phyloP scores from a whole-genome alignment of 2,329 filamentous ascomycete species.

The Microcyclospora tardicrescens region DNA sequence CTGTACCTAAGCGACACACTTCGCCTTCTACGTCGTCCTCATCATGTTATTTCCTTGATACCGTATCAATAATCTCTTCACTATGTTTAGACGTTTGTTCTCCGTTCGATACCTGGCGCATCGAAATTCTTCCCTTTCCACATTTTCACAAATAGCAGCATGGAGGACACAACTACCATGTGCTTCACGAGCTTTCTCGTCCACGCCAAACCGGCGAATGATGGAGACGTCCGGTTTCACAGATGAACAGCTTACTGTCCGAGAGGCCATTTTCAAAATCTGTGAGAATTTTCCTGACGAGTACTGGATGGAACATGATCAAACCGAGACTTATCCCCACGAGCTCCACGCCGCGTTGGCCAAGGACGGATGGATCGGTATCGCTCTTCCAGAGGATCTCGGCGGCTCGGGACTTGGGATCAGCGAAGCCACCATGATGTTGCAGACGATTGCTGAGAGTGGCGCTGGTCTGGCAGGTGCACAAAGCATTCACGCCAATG shows the following conservation, averaged over 20 bases:
- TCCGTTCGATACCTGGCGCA: too few species aligned
- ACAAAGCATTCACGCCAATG: constrained; percentile 47
- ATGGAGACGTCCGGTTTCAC: constrained; percentile 66
- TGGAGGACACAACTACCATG: constrained; percentile 5
- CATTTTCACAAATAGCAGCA: not conserved
- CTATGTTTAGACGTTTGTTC: too few species aligned
- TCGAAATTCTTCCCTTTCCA: not conserved
- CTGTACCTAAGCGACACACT: too few species aligned
- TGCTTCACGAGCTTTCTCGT: constrained; percentile 20
- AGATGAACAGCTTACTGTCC: constrained; percentile 58
- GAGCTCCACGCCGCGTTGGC: constrained; percentile 66
- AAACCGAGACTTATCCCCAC: constrained; percentile 55
- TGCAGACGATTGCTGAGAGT: constrained; percentile 51
- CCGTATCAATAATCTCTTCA: too few species aligned
- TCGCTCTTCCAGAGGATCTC: constrained; percentile 60
- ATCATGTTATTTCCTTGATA: too few species aligned
- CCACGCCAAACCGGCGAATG: constrained; percentile 27
- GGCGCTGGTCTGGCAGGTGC: constrained; percentile 66
- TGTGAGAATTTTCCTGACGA: constrained; percentile 59
- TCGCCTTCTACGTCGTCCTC: too few species aligned
- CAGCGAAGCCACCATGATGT: constrained; percentile 74
- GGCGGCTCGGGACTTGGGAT: constrained; percentile 67
- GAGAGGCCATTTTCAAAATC: constrained; percentile 55
- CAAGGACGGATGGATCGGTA: constrained; percentile 67
- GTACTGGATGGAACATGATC: constrained; percentile 66